Conservation (phyloP, 1,139 yeast genomes). For the Suhomyces terraborum region DNA sequence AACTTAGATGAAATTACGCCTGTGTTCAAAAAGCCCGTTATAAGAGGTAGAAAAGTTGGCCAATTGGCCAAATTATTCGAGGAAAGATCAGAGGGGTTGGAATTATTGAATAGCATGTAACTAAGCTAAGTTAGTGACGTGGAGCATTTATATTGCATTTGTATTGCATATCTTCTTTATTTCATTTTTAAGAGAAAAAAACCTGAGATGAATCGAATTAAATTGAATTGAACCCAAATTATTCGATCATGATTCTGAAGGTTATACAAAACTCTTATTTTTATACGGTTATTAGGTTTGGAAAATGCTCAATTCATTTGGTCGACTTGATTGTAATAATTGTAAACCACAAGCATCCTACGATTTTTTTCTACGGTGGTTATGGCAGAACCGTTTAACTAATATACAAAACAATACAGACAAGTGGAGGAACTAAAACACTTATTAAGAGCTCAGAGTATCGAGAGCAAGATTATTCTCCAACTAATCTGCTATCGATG, state of each 20-base stretch:
- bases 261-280: background rate
- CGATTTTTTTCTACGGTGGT: background rate
- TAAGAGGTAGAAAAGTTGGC: constrained; percentile 56
- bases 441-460: background rate
- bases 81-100: constrained; percentile 56
- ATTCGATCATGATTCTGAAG: background rate
- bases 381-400: constrained; percentile 5
- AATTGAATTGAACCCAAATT: background rate
- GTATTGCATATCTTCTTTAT: no score
- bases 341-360: background rate
- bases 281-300: constrained; percentile 3
- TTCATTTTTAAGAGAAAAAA: constrained; percentile 1
- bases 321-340: background rate
- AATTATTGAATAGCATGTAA: constrained; percentile 44
- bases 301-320: constrained; percentile 1
- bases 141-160: constrained; percentile 1
- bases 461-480: constrained; percentile 30
- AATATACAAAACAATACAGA: constrained; percentile 14
- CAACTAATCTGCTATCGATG: constrained; percentile 50
- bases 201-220: background rate
- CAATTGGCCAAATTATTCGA: constrained; percentile 58
- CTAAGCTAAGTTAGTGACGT: background rate
- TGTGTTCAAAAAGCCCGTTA: constrained; percentile 44
- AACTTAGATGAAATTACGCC: constrained; percentile 7
- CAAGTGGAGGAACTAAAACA: constrained; percentile 8